Base-by-base conservation (phyloP, 768 basidiomycete species). In the Podaxis mareebaensis region DNA sequence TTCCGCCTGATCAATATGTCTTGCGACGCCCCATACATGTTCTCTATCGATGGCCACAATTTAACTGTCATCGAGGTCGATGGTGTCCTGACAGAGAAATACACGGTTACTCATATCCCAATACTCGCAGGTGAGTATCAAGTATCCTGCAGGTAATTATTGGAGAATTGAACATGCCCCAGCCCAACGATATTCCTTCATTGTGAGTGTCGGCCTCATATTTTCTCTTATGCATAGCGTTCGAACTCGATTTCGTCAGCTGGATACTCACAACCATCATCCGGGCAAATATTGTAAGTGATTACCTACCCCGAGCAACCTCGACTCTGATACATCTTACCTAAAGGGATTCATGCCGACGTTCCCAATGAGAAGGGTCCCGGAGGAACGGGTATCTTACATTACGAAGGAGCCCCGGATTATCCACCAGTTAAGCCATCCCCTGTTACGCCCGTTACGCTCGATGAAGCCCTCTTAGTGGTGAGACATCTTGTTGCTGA, bases 61-160 rank as follows among this genome's bases (percentile, higher is more conserved):
- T 17, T 75, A 60, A 83, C 77, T 0, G 67, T 84, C 64, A 83
- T 83, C 48, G 83, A 84, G 69, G 79, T 74, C 1, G 83, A 84
- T 53, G 79, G 78, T 8, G 63, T 74, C 20, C 20, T 51, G n/a
- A 12, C 11, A 10, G 0, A 10, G 12, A 22, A 26, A 26, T 51
- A 51, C 48, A 22, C 4, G 6, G 48, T 51, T 12, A 51, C 48
- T 51, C 8, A 22, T 1, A 51, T 51, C 22, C 48, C 48, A 11
- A 51, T 51, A 7, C 22, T 24, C 11, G 48, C 48, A 51, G n/a
- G 48, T 51, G 48, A 10, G 48, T 51, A 17, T 51, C 48, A 12
- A 24, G 22, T 20, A 51, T 22, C 22, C 5, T 26, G 6, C 10
- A 6, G 2, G 12, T 51, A 51, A 13, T 30, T 22, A 24, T 22